phyloP scores from a whole-genome alignment of 208 protist genomes.

The Leishmania tropica region DNA sequence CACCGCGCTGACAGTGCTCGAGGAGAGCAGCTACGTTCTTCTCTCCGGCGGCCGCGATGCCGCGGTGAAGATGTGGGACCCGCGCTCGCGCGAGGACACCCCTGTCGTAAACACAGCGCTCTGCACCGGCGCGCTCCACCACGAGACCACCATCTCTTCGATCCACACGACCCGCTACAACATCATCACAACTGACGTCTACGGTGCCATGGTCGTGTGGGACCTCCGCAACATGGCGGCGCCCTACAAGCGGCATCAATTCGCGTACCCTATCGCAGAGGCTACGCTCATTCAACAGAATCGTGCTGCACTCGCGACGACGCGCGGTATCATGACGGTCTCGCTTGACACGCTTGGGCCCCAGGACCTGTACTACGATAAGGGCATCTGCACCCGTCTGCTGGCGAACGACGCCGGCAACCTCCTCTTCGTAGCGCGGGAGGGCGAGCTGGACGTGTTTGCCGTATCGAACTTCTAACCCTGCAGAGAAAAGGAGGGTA shows the following conservation, averaged over 20 bases:
- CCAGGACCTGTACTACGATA: constrained; percentile 22
- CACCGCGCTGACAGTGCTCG: constrained; percentile 58
- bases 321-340: constrained; percentile 61
- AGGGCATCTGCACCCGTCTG: constrained; percentile 25
- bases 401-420: constrained; percentile 27
- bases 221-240: constrained; percentile 60
- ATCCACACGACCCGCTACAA: constrained; percentile 52
- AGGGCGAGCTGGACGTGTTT: not conserved
- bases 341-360: constrained; percentile 38
- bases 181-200: constrained; percentile 62
- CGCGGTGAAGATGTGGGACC: constrained; percentile 83
- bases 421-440: constrained; percentile 30
- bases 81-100: constrained; percentile 36
- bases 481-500: too few species aligned
- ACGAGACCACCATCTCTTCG: constrained; percentile 72
- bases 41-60: constrained; percentile 66
- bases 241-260: constrained; percentile 39
- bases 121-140: constrained; percentile 27
- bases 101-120: constrained; percentile 30
- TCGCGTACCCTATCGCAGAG: constrained; percentile 59
- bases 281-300: constrained; percentile 20
- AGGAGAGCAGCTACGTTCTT: constrained; percentile 64
- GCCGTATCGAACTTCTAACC: constrained; percentile 2
- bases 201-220: constrained; percentile 73
- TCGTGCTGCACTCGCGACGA: constrained; percentile 51